These are phyloP conservation scores for Pythium scleroteichum DNA, from an alignment of 352 stramenopile genomes.

Conservation along the genomic window DNA sequence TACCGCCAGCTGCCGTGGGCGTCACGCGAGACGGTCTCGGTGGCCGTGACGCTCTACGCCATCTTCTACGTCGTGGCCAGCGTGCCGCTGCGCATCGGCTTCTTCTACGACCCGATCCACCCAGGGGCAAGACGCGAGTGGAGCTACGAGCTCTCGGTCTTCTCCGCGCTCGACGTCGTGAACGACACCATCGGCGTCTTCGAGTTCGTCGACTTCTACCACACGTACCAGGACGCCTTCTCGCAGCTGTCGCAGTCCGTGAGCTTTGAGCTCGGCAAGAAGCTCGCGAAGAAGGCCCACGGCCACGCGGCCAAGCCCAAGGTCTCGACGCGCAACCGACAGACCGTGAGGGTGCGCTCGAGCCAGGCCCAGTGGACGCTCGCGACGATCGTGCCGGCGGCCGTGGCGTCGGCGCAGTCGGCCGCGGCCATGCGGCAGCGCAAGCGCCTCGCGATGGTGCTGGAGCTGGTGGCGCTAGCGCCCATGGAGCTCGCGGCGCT, in stretches of 20 bases:
- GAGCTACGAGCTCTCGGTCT: slow-evolving; percentile 44
- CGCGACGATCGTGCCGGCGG: slow-evolving; percentile 32
- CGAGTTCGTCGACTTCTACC: slow-evolving; percentile 49
- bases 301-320: slow-evolving; percentile 31
- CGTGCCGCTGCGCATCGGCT: slow-evolving; percentile 64
- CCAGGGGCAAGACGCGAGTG: slow-evolving; percentile 24
- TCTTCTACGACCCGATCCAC: slow-evolving; percentile 62
- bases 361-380: slow-evolving; percentile 52
- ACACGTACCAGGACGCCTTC: slow-evolving; percentile 36
- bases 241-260: slow-evolving; percentile 40
- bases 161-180: slow-evolving; percentile 40
- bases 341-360: slow-evolving; percentile 19
- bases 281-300: slow-evolving; percentile 38
- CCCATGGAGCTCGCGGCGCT: slow-evolving; percentile 57
- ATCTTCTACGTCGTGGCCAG: slow-evolving; percentile 58
- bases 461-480: slow-evolving; percentile 54
- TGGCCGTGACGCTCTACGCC: slow-evolving; percentile 26
- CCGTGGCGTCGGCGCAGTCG: slow-evolving; percentile 18
- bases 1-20: slow-evolving; percentile 47
- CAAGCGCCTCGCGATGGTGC: slow-evolving; percentile 40
- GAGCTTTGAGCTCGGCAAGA: slow-evolving; percentile 52
- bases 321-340: slow-evolving; percentile 34
- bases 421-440: slow-evolving; percentile 9
- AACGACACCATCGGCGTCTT: slow-evolving; percentile 45
- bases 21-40: slow-evolving; percentile 38